These are phyloP conservation scores for Dictyostelium citrinum DNA, from an alignment of 78 protist genomes.

Conservation along the genomic window DNA sequence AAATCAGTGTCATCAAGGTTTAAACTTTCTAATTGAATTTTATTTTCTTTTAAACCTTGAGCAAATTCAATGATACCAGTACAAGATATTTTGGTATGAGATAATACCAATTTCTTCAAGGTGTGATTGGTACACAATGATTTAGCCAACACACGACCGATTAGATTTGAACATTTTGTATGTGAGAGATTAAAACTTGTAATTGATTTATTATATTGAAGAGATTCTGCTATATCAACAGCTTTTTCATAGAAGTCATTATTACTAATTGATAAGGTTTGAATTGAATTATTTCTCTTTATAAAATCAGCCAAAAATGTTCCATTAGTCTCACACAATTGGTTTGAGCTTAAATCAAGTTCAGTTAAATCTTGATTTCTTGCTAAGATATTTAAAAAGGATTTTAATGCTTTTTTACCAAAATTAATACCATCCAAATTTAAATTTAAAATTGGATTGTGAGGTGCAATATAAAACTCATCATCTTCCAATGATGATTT, in stretches of 20 bases:
- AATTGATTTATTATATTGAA: not conserved
- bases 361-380: conserved; percentile 36
- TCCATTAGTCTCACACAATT: conserved; percentile 10
- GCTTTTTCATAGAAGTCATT: conserved; percentile 53
- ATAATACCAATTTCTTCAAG: not conserved
- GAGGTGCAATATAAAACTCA: not conserved
- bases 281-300: not conserved
- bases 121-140: not conserved
- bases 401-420: conserved; percentile 16
- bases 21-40: conserved; percentile 1
- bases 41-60: not conserved
- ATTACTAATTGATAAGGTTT: not conserved
- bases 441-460: conserved; percentile 17
- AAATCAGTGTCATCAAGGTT: conserved; percentile 44
- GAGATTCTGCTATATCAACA: conserved; percentile 31
- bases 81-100: conserved; percentile 30
- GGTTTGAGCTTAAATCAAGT: conserved; percentile 15
- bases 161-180: conserved; percentile 49
- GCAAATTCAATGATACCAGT: conserved; percentile 41
- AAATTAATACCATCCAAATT: conserved; percentile 50
- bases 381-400: conserved; percentile 20
- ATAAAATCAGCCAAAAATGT: conserved; percentile 23
- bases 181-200: conserved; percentile 21
- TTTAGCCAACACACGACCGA: conserved; percentile 54
- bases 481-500: conserved; percentile 12